Evolutionary conservation across 1,139 yeast species (phyloP).

Genomic region (Saccharomyces hybrid): DNA sequence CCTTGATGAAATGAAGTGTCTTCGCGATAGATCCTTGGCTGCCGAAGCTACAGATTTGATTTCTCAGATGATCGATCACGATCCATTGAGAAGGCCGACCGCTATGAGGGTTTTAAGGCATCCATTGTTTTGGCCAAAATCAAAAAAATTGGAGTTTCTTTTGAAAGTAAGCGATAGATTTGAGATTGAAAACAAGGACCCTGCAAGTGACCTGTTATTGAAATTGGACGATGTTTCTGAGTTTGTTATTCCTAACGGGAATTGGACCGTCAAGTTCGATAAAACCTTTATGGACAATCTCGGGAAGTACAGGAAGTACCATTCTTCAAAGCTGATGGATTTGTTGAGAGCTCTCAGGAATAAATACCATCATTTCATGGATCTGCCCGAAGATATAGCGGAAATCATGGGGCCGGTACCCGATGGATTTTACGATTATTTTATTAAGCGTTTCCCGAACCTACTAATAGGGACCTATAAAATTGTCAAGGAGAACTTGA

Average conservation of each 20-base stretch:
- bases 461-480: conserved; percentile 68
- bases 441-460: conserved; percentile 65
- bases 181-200: conserved; percentile 81
- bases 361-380: conserved; percentile 89
- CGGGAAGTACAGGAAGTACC: conserved; percentile 86
- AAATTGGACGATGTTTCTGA: conserved; percentile 51
- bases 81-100: conserved; percentile 69
- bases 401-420: conserved; percentile 71
- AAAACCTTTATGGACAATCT: conserved; percentile 65
- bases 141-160: conserved; percentile 71
- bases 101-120: conserved; percentile 63
- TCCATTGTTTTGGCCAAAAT: conserved; percentile 78
- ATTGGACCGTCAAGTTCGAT: conserved; percentile 80
- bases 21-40: conserved; percentile 27
- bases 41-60: conserved; percentile 70
- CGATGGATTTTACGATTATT: conserved; percentile 72
- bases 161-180: conserved; percentile 84
- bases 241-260: conserved; percentile 48
- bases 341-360: conserved; percentile 81
- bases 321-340: conserved; percentile 71
- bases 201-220: conserved; percentile 60
- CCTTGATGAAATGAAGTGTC: conserved; percentile 37
- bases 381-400: conserved; percentile 60
- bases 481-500: conserved; percentile 50
- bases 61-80: conserved; percentile 55